These are phyloP conservation scores for Flaveria brownii DNA, from an alignment of 129 eudicot genomes.

Conservation along the genomic window DNA sequence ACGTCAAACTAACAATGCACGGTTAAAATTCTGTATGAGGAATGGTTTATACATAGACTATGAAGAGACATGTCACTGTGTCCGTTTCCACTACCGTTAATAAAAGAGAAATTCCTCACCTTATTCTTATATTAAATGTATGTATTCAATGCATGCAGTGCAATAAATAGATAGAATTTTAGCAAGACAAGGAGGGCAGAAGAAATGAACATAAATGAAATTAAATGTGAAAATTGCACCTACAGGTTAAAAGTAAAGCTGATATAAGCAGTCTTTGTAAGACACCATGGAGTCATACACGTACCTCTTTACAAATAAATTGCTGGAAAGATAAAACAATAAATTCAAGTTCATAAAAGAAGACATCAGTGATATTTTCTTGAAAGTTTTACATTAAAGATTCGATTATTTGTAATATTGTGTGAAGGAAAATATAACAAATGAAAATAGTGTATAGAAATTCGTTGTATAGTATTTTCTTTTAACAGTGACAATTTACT, in stretches of 20 bases:
- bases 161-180: slow-evolving; percentile 35
- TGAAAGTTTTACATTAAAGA: not conserved
- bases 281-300: slow-evolving; percentile 17
- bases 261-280: slow-evolving; percentile 31
- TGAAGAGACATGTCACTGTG: too few species aligned
- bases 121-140: slow-evolving; percentile 4
- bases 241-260: slow-evolving; percentile 33
- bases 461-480: too few species aligned
- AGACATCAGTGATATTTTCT: not conserved
- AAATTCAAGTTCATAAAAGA: not conserved
- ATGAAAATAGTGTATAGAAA: too few species aligned
- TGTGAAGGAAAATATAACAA: not conserved
- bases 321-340: not conserved
- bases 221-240: slow-evolving; percentile 34
- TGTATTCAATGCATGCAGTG: slow-evolving; percentile 23
- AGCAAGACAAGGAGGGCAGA: slow-evolving; percentile 32
- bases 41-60: too few species aligned
- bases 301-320: slow-evolving; percentile 19
- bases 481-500: too few species aligned
- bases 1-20: too few species aligned
- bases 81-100: too few species aligned
- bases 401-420: too few species aligned
- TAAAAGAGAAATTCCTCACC: too few species aligned
- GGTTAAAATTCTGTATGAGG: too few species aligned
- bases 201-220: slow-evolving; percentile 33